Percentiles rank a stretch among this genome's conserved stretches.
These are phyloP conservation scores for Hylodesmum podocarpum DNA, from an alignment of 306 rosid species.

Conservation along the genomic window DNA sequence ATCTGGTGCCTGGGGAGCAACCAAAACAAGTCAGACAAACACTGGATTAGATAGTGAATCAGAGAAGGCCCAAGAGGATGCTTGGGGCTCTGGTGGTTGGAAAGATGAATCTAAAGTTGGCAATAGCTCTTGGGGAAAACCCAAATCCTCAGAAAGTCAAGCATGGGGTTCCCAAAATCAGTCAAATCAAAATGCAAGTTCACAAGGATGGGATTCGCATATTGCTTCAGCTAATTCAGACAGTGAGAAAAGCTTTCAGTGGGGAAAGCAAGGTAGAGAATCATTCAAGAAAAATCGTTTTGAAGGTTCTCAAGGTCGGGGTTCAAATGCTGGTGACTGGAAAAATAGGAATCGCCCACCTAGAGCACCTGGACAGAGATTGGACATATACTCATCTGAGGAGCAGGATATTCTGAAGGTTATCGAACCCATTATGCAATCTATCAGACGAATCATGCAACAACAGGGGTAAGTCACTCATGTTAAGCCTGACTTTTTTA, in stretches of 20 bases:
- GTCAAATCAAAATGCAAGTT: constrained; percentile 40
- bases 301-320: constrained; percentile 75
- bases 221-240: constrained; percentile 41
- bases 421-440: constrained; percentile 63
- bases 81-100: constrained; percentile 13
- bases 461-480: constrained; percentile 68
- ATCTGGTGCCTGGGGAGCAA: background rate
- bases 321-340: constrained; percentile 66
- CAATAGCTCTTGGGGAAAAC: constrained; percentile 48
- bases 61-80: background rate
- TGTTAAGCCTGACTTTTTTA: background rate
- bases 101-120: constrained; percentile 6
- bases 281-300: constrained; percentile 50
- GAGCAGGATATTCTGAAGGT: constrained; percentile 67
- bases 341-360: constrained; percentile 54
- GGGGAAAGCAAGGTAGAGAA: constrained; percentile 58
- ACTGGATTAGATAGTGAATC: background rate
- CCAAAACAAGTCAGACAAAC: background rate
- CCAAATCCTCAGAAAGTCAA: constrained; percentile 38
- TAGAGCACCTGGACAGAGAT: constrained; percentile 66
- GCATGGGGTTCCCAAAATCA: constrained; percentile 40
- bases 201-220: constrained; percentile 63
- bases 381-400: constrained; percentile 71
- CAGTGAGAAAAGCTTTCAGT: constrained; percentile 39
- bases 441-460: constrained; percentile 77